A percentile compares a stretch with the other conserved stretches of the same genome.
Evolutionary conservation across 1,284 basidiomycete genomes (phyloP).

Genomic region (Apiotrichum mycotoxinovorans): DNA sequence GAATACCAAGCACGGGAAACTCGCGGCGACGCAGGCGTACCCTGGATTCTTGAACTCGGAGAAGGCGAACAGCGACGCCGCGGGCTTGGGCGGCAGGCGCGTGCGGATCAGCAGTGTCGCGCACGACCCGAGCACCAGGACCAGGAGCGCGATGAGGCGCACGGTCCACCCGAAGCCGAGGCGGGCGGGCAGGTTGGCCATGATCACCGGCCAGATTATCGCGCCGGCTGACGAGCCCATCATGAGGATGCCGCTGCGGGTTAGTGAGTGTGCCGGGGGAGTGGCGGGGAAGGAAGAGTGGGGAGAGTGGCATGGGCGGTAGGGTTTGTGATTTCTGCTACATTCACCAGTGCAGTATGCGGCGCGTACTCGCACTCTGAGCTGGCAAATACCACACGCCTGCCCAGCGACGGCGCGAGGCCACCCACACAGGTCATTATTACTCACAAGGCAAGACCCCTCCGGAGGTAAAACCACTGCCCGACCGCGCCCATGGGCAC

Average conservation of each 20-base stretch:
- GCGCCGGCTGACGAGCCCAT: slow-evolving; percentile 37
- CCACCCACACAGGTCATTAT: no score
- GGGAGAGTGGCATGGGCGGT: neutral
- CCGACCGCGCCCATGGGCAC: slow-evolving; percentile 38
- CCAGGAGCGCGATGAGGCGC: slow-evolving; percentile 37
- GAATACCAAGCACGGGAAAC: slow-evolving; percentile 30
- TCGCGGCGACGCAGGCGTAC: slow-evolving; percentile 29
- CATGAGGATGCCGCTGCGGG: slow-evolving; percentile 12
- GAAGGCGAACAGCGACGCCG: slow-evolving; percentile 34
- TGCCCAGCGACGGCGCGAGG: no score
- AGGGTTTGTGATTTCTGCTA: no score
- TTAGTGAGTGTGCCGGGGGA: neutral
- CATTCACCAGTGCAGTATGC: no score
- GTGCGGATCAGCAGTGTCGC: slow-evolving; percentile 34
- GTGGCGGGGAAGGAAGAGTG: neutral
- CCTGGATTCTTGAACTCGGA: slow-evolving; percentile 30
- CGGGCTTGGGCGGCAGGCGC: slow-evolving; percentile 34
- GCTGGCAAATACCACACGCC: no score
- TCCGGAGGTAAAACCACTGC: slow-evolving; percentile 40
- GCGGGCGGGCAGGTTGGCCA: slow-evolving; percentile 35
- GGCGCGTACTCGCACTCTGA: no score
- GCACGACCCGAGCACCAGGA: slow-evolving; percentile 20
- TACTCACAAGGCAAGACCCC: slow-evolving; percentile 38
- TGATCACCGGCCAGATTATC: slow-evolving; percentile 39
- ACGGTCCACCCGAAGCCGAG: slow-evolving; percentile 43